Percentiles rank a stretch among this genome's conserved stretches.
Conservation (phyloP, 2,329 filamentous ascomycete genomes). For the Ophiocordyceps camponoti-saundersi region DNA sequence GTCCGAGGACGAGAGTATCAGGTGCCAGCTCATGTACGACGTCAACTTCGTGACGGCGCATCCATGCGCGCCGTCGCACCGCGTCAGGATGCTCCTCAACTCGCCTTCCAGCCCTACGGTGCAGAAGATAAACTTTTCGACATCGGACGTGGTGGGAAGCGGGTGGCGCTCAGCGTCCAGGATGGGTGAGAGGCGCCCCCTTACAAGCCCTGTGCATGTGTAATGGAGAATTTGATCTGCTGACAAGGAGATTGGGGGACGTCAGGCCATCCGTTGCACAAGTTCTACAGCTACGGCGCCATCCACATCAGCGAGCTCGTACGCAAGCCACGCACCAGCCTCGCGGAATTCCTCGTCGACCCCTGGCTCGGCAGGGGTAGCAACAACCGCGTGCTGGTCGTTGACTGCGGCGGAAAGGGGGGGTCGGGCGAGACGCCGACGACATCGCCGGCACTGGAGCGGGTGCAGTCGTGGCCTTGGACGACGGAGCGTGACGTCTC, state of each 20-base stretch:
- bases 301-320: constrained; percentile 42
- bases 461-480: constrained; percentile 13
- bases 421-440: constrained; percentile 16
- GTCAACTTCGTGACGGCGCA: constrained; percentile 50
- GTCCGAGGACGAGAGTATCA: constrained; percentile 19
- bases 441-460: constrained; percentile 28
- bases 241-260: background rate
- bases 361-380: constrained; percentile 14
- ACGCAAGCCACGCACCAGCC: constrained; percentile 23
- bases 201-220: background rate
- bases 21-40: constrained; percentile 34
- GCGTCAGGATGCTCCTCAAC: constrained; percentile 35
- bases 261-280: constrained; percentile 44
- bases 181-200: constrained; percentile 19
- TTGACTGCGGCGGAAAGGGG: constrained; percentile 45
- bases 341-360: constrained; percentile 27
- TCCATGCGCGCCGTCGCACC: constrained; percentile 41
- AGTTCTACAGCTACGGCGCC: constrained; percentile 41
- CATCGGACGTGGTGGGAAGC: constrained; percentile 23
- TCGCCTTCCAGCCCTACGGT: constrained; percentile 43
- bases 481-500: constrained; percentile 19
- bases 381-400: constrained; percentile 30
- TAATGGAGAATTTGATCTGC: background rate
- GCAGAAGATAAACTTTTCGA: constrained; percentile 36
- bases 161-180: constrained; percentile 28